Evolutionary conservation across 257 asterid species (phyloP), one percentile per base, ranked within the genome.

Genomic region (Cordia subcordata): DNA sequence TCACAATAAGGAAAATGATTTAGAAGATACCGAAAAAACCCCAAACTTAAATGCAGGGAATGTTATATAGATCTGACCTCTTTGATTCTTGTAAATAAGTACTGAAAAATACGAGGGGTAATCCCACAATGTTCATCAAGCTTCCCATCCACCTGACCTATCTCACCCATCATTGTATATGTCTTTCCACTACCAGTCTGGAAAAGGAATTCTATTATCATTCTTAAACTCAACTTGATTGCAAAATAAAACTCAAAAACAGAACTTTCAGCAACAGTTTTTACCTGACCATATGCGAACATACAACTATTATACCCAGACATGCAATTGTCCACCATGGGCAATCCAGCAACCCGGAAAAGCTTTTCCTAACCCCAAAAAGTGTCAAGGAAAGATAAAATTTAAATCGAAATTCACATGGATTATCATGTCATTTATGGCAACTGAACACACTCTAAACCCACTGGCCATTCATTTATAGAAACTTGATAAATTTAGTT

Each of bases 151-250:
- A 75, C 70, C 47, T 75, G 74, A 66, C 72, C 77, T 60, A 85
- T 76, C 71, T 88, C 94, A 56, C 95, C 96, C 95, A 85, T 80
- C 96, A 88, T 83, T 27, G 96, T 88, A 67, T 81, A 82, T 49
- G 96, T 85, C 81, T 88, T 88, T 56, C 96, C 96, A 49, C 96
- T 88, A 46, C 96, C 94, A 6, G 96, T 88, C 96, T 88, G 81
- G 58, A 74, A 61, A 47, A 58, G 60, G 49, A 62, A 58, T 40
- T 16, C 50, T 17, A 50, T 42, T 13, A 20, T 53, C 57, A 27
- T 11, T 15, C 38, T 13, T 20, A 42, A 42, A 42, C 61, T 59
- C n/a, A 23, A 44, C 20, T 57, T 33, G 56, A 19, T 16, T 37
- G 42, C 14, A 35, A 22, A 55, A 35, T 19, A 59, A 21, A 37